Conservation (phyloP, 805 yeast genomes). For the Priceomyces castillae region DNA sequence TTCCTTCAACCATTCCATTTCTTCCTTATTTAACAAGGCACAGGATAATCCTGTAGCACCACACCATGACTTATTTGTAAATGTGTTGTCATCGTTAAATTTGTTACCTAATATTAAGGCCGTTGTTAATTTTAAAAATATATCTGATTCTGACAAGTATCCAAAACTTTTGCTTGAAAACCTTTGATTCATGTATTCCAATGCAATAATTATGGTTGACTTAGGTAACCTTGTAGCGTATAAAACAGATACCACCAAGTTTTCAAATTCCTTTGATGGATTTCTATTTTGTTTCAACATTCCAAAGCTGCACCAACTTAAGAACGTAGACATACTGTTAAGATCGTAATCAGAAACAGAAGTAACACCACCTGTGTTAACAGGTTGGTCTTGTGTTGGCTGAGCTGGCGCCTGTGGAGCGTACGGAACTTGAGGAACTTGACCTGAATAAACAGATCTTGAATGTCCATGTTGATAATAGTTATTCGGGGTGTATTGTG, state of each 20-base stretch:
- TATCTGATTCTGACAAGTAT: slow-evolving; percentile 29
- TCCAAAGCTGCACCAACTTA: slow-evolving; percentile 70
- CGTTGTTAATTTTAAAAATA: slow-evolving; percentile 58
- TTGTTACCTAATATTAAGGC: slow-evolving; percentile 85
- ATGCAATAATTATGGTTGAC: slow-evolving; percentile 73
- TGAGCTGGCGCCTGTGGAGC: slow-evolving; percentile 9
- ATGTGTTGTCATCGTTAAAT: slow-evolving; percentile 94
- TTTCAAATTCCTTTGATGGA: slow-evolving; percentile 52
- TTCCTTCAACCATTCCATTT: slow-evolving; percentile 63
- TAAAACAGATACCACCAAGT: slow-evolving; percentile 63
- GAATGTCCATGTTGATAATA: slow-evolving; percentile 9
- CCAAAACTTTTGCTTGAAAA: slow-evolving; percentile 25
- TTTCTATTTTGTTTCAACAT: slow-evolving; percentile 51
- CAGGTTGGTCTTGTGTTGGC: slow-evolving; percentile 11
- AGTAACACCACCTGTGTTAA: slow-evolving; percentile 68
- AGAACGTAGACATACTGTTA: slow-evolving; percentile 72
- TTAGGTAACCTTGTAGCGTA: slow-evolving; percentile 86
- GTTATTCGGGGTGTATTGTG: slow-evolving; percentile 17
- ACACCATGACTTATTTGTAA: slow-evolving; percentile 92
- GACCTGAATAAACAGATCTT: slow-evolving; percentile 12
- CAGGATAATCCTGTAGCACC: slow-evolving; percentile 86
- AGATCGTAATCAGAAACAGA: slow-evolving; percentile 78
- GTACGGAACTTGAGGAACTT: slow-evolving; percentile 7
- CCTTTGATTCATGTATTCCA: slow-evolving; percentile 74
- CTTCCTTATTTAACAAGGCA: slow-evolving; percentile 58